Base-by-base conservation (phyloP, 495 filamentous ascomycete species). In the Hypomontagnella monticulosa region DNA sequence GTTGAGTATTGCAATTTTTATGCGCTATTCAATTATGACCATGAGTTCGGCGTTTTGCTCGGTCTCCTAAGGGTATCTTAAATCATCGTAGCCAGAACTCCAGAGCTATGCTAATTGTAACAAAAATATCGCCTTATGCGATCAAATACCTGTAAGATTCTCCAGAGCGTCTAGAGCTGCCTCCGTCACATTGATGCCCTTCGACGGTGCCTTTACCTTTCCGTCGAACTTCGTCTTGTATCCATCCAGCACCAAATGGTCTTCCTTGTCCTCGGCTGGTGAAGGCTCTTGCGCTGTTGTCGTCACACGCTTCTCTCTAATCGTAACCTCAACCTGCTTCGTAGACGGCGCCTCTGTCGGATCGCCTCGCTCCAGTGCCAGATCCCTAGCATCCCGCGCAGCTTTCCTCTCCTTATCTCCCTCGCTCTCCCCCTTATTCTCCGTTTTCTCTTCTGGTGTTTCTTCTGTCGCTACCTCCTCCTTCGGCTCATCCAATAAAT, bases 291-390 rank as follows among this genome's bases (percentile, higher is more conserved):
- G 65, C 6, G 73, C 71, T 4, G 73, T 48, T 27, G 44, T 61
- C 4, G 56, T 66, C 11, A 75, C 65, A 0, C 64, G 41, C 49
- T 82, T 86, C 73, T 88, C 86, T 12, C 73, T 69, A n/a, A 88
- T 83, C 1, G 71, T 76, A 14, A 74, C 73, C 41, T 61, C 79
- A 52, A 77, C 58, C 33, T 18, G 50, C 11, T 47, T 55, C 18
- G 33, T 34, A 48, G 49, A 48, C 23, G 42, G 41, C 32, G 15
- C 12, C 9, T 37, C 30, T 10, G 12, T 32, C 47, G 57, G 73
- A 52, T 84, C 81, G 15, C 86, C 85, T 41, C 86, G 78, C 66
- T 89, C 87, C 0, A 81, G 61, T 3, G 84, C 83, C 4, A 88
- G 71, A 34, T 80, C 75, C 18, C 68, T 74, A 10, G 73, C 72